Evolutionary conservation across 257 asterid species (phyloP).

Genomic region (Lavandula angustifolia): DNA sequence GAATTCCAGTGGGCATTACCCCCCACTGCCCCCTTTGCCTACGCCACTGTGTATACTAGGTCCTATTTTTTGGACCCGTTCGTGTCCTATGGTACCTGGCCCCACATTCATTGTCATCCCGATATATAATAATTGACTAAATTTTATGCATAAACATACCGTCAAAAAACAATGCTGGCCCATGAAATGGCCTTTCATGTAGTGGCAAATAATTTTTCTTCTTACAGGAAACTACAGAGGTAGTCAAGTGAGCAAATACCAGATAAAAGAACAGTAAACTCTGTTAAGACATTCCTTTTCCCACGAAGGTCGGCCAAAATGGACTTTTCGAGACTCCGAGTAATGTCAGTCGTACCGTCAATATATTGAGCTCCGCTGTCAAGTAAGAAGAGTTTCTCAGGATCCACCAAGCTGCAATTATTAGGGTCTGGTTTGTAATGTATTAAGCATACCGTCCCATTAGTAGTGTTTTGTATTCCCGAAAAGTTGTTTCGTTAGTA

Average conservation of each 20-base stretch:
- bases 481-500: too few species aligned
- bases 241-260: conserved; percentile 2
- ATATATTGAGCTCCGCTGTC: conserved; percentile 96
- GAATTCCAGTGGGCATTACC: too few species aligned
- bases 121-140: too few species aligned
- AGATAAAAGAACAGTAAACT: conserved; percentile 47
- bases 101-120: too few species aligned
- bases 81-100: too few species aligned
- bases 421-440: conserved; percentile 86
- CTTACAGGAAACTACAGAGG: conserved; percentile 3
- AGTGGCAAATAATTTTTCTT: neutral
- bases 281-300: conserved; percentile 89
- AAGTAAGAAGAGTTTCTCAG: conserved; percentile 77
- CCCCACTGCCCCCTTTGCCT: too few species aligned
- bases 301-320: conserved; percentile 85
- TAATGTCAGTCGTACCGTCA: conserved; percentile 95
- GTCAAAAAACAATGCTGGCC: neutral
- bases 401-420: conserved; percentile 71
- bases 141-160: too few species aligned
- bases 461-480: too few species aligned
- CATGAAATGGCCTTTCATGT: neutral
- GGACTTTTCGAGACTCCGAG: conserved; percentile 96
- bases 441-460: too few species aligned
- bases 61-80: too few species aligned
- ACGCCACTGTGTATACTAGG: too few species aligned